phyloP scores from a whole-genome alignment of 2,329 filamentous ascomycete genomes.

The Pyrenophora tritici-repentis region DNA sequence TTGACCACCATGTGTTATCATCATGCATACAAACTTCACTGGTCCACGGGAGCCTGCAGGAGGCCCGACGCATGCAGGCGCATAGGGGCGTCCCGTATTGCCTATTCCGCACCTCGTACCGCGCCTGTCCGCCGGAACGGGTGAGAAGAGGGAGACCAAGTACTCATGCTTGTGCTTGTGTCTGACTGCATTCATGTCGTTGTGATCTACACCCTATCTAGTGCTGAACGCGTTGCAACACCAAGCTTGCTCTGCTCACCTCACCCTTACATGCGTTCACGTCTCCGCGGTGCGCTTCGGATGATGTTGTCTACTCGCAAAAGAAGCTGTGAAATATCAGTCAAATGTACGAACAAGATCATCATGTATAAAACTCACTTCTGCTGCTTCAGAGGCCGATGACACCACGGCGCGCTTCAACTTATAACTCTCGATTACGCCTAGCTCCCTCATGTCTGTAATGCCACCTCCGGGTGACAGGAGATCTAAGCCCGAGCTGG shows the following conservation, averaged over 20 bases:
- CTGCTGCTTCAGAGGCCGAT: slow-evolving; percentile 92
- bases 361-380: slow-evolving; percentile 64
- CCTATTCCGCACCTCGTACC: background rate
- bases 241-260: slow-evolving; percentile 11
- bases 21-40: background rate
- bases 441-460: slow-evolving; percentile 91
- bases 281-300: slow-evolving; percentile 81
- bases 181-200: slow-evolving; percentile 34
- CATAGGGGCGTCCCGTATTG: slow-evolving; percentile 1
- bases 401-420: slow-evolving; percentile 97
- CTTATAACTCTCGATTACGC: slow-evolving; percentile 98
- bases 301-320: slow-evolving; percentile 98
- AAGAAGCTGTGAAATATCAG: slow-evolving; percentile 66
- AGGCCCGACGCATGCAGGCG: slow-evolving; percentile 5
- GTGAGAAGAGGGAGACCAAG: background rate
- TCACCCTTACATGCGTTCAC: slow-evolving; percentile 69
- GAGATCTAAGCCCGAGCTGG: slow-evolving; percentile 87
- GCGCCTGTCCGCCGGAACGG: background rate
- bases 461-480: slow-evolving; percentile 89
- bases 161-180: slow-evolving; percentile 4
- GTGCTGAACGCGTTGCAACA: slow-evolving; percentile 23
- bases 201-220: slow-evolving; percentile 38
- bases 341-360: slow-evolving; percentile 1
- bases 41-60: background rate
- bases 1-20: background rate